Evolutionary conservation across 352 stramenopile genomes (phyloP), one percentile per base, ranked within the genome.

Genomic region (Hyaloperonospora arabidopsidis): DNA sequence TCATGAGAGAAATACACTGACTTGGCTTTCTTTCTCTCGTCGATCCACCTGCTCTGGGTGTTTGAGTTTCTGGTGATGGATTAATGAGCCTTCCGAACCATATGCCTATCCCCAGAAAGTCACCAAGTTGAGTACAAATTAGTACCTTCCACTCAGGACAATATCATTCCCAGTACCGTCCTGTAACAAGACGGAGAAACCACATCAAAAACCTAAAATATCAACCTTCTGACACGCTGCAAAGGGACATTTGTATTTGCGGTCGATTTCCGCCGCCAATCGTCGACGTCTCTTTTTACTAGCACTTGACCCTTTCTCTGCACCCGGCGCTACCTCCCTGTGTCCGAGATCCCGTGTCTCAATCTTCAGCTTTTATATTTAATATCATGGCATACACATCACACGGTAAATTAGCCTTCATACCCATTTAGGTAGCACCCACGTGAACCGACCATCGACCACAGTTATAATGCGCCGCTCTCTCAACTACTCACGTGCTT

Each of bases 41-140:
- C 62, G 49, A 21, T 77, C 49, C n/a, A 53, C 56, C 19, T 68
- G 52, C 11, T 80, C 53, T 6, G 71, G 70, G 45, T 90, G 79
- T 63, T 93, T 93, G 1, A 93, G 60, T n/a, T 69, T 72, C 51
- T 87, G 78, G 44, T 93, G 82, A 41, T 93, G 82, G 14, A 71
- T 89, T 17, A 93, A 56, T 3, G 79, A 90, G 5, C 82, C 76
- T 67, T 90, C 82, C 0, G 78, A 89, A 2, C 82, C 82, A 46
- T 93, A 93, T 5, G 82, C 82, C 76, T 89, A 56, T n/a, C 5
- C 5, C 5, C 46, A 47, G 11, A 46, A 41, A 41, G n/a, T 39
- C 14, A 52, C 53, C 28, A 49, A 35, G 25, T 50, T 29, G 13
- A 40, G 19, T 44, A 2, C 36, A 44, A 44, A 8, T 32, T 32